phyloP scores from a whole-genome alignment of 768 basidiomycete species.

The Lactarius deliciosus region DNA sequence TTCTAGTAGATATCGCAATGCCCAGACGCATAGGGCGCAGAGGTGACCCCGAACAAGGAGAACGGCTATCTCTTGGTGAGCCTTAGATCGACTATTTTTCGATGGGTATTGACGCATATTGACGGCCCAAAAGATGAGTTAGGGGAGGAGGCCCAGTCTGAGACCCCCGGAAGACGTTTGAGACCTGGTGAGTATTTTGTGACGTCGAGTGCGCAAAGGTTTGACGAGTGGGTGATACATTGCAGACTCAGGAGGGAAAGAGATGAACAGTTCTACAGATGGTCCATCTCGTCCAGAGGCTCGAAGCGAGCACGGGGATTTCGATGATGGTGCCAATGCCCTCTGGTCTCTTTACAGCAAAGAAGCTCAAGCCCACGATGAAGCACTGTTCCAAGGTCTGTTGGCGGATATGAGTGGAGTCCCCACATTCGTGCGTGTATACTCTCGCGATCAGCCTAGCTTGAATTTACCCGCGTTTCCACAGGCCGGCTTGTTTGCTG shows the following conservation, averaged over 20 bases:
- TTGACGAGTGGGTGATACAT: not conserved
- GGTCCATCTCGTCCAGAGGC: too few relatives aligned
- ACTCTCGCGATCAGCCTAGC: not conserved
- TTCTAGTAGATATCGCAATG: too few relatives aligned
- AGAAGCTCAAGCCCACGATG: not conserved
- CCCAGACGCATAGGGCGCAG: too few relatives aligned
- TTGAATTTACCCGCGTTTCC: not conserved
- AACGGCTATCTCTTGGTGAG: too few relatives aligned
- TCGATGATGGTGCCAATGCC: constrained; percentile 8
- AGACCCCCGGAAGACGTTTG: too few relatives aligned
- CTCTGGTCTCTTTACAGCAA: constrained; percentile 7
- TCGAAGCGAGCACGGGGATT: not conserved
- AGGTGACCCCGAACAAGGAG: too few relatives aligned
- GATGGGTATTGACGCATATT: too few relatives aligned
- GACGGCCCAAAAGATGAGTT: too few relatives aligned
- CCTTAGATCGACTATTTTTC: too few relatives aligned
- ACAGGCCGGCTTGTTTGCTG: constrained; percentile 18
- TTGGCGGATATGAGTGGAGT: constrained; percentile 1
- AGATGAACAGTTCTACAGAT: not conserved
- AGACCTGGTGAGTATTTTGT: too few relatives aligned
- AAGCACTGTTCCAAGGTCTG: not conserved
- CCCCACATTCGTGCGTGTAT: not conserved
- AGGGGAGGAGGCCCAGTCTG: too few relatives aligned
- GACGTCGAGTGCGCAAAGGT: not conserved
- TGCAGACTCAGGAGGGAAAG: not conserved